Evolutionary conservation across 2,329 filamentous ascomycete genomes (phyloP), one percentile per base, ranked within the genome.

Genomic region (Torrubiellomyces zombiae): DNA sequence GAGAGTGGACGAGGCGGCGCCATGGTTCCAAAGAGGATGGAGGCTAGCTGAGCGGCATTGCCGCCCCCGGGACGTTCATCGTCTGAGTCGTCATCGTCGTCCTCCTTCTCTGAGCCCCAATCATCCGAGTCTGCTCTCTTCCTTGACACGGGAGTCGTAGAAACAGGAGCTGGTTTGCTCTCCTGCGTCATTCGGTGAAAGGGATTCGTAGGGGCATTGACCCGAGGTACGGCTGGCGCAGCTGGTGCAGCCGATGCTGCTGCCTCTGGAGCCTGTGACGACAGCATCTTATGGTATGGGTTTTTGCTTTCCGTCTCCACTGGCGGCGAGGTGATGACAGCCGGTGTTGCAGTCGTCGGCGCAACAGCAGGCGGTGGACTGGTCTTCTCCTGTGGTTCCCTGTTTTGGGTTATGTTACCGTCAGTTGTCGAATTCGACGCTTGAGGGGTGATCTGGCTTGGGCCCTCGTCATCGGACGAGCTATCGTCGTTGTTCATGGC

Each of bases 11-110:
- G 73, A 9, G 89, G 86, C 19, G 89, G 86, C 7, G 70, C 86
- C 85, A 98, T 95, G 25, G 85, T 93, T 30, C 89, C 86, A 47
- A 98, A 98, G 12, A 98, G 64, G 32, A 94, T 89, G 6, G 81
- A 92, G 10, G 89, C 89, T 18, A 98, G 68, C 39, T 93, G 81
- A 32, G 91, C 89, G 24, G 89, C 89, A 38, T 72, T 82, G 30
- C 77, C 74, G 27, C 81, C 81, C 25, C 78, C 78, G 11, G 80
- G 75, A 7, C 75, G 68, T 27, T 83, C 77, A 28, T 85, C 79
- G 28, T 86, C 76, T 18, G 81, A 77, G 27, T 78, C 72, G 12
- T 77, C 73, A 4, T 63, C 60, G 12, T 62, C 57, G 12, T 56
- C 53, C 16, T 59, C 53, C 39, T 67, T 72, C 31, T 77, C 75